Evolutionary conservation across 805 yeast species (phyloP).

Genomic region (Nakazawaea wyomingensis): DNA sequence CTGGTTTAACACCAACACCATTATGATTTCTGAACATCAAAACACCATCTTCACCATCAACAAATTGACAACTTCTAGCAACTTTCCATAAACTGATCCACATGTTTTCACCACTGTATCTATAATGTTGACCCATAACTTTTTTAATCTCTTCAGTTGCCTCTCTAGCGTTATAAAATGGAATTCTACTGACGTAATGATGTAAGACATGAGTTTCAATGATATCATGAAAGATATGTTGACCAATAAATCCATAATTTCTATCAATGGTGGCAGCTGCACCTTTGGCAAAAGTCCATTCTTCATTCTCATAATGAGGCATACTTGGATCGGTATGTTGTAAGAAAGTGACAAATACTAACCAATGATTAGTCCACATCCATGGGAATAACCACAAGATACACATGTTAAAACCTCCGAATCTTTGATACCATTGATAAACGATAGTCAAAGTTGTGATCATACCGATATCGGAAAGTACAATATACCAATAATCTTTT

Average conservation of each 20-base stretch:
- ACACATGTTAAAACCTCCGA: slow-evolving; percentile 44
- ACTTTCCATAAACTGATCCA: slow-evolving; percentile 53
- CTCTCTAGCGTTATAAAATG: slow-evolving; percentile 50
- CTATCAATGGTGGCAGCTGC: slow-evolving; percentile 65
- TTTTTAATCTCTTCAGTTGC: slow-evolving; percentile 46
- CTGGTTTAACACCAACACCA: slow-evolving; percentile 33
- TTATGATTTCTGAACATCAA: slow-evolving; percentile 62
- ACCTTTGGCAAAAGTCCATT: slow-evolving; percentile 64
- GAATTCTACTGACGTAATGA: slow-evolving; percentile 50
- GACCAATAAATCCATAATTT: slow-evolving; percentile 55
- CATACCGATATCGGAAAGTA: slow-evolving; percentile 54
- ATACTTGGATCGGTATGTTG: slow-evolving; percentile 57
- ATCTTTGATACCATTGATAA: slow-evolving; percentile 45
- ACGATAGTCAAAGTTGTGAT: slow-evolving; percentile 36
- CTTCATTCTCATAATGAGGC: slow-evolving; percentile 51
- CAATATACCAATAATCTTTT: slow-evolving; percentile 49
- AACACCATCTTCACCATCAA: slow-evolving; percentile 64
- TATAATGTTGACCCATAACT: slow-evolving; percentile 49
- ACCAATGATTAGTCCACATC: slow-evolving; percentile 59
- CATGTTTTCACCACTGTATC: slow-evolving; percentile 49
- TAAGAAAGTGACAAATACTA: slow-evolving; percentile 56
- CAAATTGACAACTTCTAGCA: slow-evolving; percentile 63
- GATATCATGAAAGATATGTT: slow-evolving; percentile 51
- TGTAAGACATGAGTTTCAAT: slow-evolving; percentile 56
- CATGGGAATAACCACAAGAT: slow-evolving; percentile 57